These are phyloP conservation scores for Laburnicola sp. DNA, from an alignment of 2,329 filamentous ascomycete species.

Conservation along the genomic window DNA sequence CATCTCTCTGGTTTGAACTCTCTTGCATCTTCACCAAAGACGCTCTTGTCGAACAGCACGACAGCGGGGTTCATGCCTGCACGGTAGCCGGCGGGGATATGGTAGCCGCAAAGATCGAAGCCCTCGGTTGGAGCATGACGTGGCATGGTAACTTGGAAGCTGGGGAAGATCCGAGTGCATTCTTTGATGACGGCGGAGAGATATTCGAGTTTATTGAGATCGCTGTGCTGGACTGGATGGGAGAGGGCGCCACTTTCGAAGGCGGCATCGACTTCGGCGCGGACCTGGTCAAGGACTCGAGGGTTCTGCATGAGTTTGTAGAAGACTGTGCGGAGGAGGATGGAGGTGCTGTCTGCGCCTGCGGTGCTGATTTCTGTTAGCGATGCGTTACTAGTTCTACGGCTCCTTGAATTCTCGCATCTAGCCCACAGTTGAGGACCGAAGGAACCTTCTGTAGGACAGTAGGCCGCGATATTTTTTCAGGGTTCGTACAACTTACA, in stretches of 20 bases:
- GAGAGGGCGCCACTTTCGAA: slow-evolving; percentile 10
- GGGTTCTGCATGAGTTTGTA: slow-evolving; percentile 45
- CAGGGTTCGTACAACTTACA: slow-evolving; percentile 25
- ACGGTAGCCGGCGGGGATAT: slow-evolving; percentile 43
- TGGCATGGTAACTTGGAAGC: slow-evolving; percentile 22
- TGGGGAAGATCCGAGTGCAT: slow-evolving; percentile 48
- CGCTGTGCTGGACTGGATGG: slow-evolving; percentile 15
- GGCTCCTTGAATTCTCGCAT: too few relatives aligned
- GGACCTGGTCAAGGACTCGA: slow-evolving; percentile 9
- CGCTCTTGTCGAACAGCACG: slow-evolving; percentile 44
- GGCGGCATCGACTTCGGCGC: slow-evolving; percentile 21
- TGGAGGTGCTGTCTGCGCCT: slow-evolving; percentile 43
- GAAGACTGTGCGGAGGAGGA: slow-evolving; percentile 40
- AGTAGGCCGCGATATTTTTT: background rate
- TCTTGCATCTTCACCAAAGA: slow-evolving; percentile 48
- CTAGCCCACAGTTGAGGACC: too few relatives aligned
- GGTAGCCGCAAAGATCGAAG: slow-evolving; percentile 19
- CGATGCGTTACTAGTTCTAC: too few relatives aligned
- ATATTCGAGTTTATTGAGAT: slow-evolving; percentile 41
- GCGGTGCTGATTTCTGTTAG: slow-evolving; percentile 23
- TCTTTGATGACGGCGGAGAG: slow-evolving; percentile 51
- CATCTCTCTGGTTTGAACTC: slow-evolving; percentile 52
- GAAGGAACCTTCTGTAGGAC: too few relatives aligned
- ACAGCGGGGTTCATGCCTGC: slow-evolving; percentile 53
- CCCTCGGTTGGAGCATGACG: slow-evolving; percentile 26